Base-by-base conservation (phyloP, 257 asterid species). In the Solanum ossicruentum region DNA sequence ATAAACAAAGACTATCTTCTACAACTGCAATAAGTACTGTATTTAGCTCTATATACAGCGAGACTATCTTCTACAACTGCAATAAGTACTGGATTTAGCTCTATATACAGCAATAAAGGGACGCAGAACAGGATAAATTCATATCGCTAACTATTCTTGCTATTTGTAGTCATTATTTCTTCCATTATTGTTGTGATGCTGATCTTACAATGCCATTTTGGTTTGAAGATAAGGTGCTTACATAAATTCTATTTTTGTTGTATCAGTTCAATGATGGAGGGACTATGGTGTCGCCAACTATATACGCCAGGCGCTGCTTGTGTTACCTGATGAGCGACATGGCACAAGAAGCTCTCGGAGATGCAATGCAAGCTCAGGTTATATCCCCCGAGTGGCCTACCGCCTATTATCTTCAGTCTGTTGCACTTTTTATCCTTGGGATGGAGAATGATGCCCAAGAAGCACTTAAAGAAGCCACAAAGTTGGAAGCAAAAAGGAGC, bases 281-380 rank as follows among this genome's bases (percentile, higher is more conserved):
- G 83, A 93, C 97, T 18, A 93, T 96, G 98, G 90, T 93, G 23
- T 96, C 98, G 8, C 98, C 99, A 0, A 96, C 99, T 0, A 95
- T 95, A 1, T 93, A 90, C 15, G 93, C 93, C 2, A 89, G 99
- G 28, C 93, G 99, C n/a, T 91, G 98, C 91, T 86, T 90, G 85
- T 80, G 88, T 20, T 90, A 90, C 80, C 87, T 90, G 85, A 88
- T 90, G 91, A 87, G 20, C 9, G 91, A 86, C 82, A 86, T 78
- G 90, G 80, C 88, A 17, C 90, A 88, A 84, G 90, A 88, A 78
- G 93, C 91, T 43, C 69, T 90, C 10, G 89, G 86, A 8, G 93
- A 90, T 84, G 91, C 90, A 11, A 85, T 89, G 84, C 93, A 90
- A 84, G 93, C 93, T 12, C 93, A 83, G 55, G 88, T 67, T 26